Conservation (phyloP, 306 rosid species). For the Canavalia gladiata region DNA sequence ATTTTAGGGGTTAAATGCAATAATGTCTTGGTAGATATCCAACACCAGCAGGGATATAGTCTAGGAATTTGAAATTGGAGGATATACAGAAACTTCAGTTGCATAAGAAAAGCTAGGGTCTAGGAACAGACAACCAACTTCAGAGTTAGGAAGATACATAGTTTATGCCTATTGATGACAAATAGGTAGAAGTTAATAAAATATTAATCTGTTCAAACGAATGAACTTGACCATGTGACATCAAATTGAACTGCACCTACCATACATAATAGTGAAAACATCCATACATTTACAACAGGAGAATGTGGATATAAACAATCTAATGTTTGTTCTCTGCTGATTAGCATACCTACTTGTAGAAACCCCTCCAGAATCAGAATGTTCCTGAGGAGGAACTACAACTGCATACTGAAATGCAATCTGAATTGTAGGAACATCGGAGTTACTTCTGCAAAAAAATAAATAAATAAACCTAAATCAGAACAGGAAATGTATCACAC, state of each 20-base stretch:
- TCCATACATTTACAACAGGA: slow-evolving; percentile 30
- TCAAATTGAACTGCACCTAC: slow-evolving; percentile 30
- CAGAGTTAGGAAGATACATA: slow-evolving; percentile 33
- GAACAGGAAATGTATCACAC: slow-evolving; percentile 37
- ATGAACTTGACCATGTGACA: slow-evolving; percentile 37
- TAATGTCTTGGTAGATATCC: slow-evolving; percentile 19
- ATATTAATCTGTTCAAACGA: slow-evolving; percentile 21
- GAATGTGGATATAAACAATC: slow-evolving; percentile 23
- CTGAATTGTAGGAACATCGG: slow-evolving; percentile 87
- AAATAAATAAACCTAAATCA: slow-evolving; percentile 34
- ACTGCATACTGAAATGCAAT: slow-evolving; percentile 95
- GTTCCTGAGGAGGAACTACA: slow-evolving; percentile 86
- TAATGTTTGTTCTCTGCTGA: slow-evolving; percentile 30
- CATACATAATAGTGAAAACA: slow-evolving; percentile 40
- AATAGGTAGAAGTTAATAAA: slow-evolving; percentile 18
- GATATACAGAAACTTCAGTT: background rate
- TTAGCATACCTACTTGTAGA: slow-evolving; percentile 74
- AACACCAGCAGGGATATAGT: slow-evolving; percentile 2
- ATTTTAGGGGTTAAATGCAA: background rate
- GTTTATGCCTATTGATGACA: slow-evolving; percentile 33
- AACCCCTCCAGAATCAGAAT: slow-evolving; percentile 57
- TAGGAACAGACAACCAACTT: slow-evolving; percentile 19
- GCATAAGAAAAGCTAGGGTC: slow-evolving; percentile 26
- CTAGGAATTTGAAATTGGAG: slow-evolving; percentile 23
- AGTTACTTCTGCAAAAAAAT: slow-evolving; percentile 61